These are phyloP conservation scores for Ophiostoma himal-ulmi DNA, from an alignment of 2,329 filamentous ascomycete species.

Conservation along the genomic window DNA sequence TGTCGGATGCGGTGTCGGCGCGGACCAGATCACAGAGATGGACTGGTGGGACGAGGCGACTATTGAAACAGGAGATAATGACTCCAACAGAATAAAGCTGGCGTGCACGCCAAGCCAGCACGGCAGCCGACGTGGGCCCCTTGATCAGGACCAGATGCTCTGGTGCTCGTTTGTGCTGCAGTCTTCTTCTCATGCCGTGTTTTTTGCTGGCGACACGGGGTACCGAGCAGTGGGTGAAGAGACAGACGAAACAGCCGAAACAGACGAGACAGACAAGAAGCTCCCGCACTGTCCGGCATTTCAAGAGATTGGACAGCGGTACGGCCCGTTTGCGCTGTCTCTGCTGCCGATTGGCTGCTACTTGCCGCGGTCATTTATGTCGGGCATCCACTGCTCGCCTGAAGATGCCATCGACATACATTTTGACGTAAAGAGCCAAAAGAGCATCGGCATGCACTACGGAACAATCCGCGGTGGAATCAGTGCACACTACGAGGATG, in stretches of 20 bases:
- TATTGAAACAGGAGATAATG: neutral
- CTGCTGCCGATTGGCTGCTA: constrained; percentile 92
- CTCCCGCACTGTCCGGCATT: neutral
- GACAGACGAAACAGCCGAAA: neutral
- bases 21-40: neutral
- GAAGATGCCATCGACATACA: constrained; percentile 87
- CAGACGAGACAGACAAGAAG: neutral
- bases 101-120: constrained; percentile 67
- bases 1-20: neutral
- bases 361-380: constrained; percentile 64
- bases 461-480: constrained; percentile 46
- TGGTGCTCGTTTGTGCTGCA: constrained; percentile 60
- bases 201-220: neutral
- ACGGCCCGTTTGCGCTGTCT: constrained; percentile 65
- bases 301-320: neutral
- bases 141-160: constrained; percentile 56
- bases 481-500: constrained; percentile 45
- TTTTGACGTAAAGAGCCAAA: constrained; percentile 68
- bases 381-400: constrained; percentile 76
- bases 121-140: constrained; percentile 50
- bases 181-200: neutral
- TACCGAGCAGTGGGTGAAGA: neutral
- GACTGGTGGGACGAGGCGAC: neutral
- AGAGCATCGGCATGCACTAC: constrained; percentile 89
- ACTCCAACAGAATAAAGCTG: constrained; percentile 47